Evolutionary conservation across 441 rosid genomes (phyloP).

Genomic region (Populus hybrid): DNA sequence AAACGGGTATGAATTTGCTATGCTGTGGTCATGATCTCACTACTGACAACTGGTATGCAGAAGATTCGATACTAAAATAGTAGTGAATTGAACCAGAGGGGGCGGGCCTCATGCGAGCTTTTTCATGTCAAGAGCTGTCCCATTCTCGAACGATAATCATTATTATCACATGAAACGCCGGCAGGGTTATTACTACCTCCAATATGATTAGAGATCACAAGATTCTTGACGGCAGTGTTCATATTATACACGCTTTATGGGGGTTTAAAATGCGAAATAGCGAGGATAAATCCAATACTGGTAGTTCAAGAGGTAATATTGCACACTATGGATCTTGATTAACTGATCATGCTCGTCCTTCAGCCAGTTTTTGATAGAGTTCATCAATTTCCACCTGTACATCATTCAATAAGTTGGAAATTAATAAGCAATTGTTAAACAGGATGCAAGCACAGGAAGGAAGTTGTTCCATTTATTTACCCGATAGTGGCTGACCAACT

Average conservation of each 20-base stretch:
- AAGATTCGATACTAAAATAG: too few relatives aligned
- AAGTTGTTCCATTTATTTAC: conserved; percentile 27
- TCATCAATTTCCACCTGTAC: conserved; percentile 65
- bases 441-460: not conserved
- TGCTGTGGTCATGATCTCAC: not conserved
- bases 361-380: conserved; percentile 52
- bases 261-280: too few relatives aligned
- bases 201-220: too few relatives aligned
- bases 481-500: conserved; percentile 63
- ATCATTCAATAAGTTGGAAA: conserved; percentile 6
- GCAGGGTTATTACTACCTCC: too few relatives aligned
- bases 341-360: conserved; percentile 12
- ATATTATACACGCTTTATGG: too few relatives aligned
- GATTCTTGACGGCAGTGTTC: too few relatives aligned
- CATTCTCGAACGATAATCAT: not conserved
- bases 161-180: not conserved
- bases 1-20: not conserved
- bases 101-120: not conserved
- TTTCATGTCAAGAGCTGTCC: too few relatives aligned
- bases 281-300: too few relatives aligned
- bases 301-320: not conserved
- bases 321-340: not conserved
- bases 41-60: too few relatives aligned
- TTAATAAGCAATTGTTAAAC: not conserved
- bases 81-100: too few relatives aligned